Conservation (phyloP, 2,329 filamentous ascomycete genomes). For the Macrophomina phaseolina region DNA sequence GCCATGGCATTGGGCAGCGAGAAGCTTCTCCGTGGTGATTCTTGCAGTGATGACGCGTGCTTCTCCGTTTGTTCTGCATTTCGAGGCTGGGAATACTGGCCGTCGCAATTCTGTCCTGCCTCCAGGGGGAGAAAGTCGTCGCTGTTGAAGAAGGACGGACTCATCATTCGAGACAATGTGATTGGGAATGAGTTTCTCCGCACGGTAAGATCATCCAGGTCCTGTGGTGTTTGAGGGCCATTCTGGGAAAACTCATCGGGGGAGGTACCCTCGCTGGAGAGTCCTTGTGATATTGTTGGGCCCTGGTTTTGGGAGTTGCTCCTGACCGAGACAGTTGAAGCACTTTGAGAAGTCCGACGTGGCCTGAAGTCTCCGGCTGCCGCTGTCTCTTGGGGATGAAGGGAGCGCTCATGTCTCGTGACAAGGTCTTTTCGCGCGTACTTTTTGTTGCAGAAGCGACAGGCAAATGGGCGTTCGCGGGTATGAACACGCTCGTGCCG, state of each 20-base stretch:
- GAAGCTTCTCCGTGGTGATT: no score
- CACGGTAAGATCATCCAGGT: no score
- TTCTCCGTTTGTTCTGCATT: not conserved
- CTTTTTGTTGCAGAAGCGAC: constrained; percentile 39
- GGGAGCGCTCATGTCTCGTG: constrained; percentile 41
- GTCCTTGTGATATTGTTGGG: not conserved
- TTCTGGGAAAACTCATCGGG: not conserved
- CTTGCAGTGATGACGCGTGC: not conserved
- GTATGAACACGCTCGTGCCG: constrained; percentile 43
- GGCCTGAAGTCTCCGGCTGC: not conserved
- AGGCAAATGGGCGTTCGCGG: constrained; percentile 42
- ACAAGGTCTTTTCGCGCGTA: constrained; percentile 45
- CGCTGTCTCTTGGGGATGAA: constrained; percentile 34
- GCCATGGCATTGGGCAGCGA: no score
- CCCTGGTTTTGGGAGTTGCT: not conserved
- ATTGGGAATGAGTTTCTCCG: not conserved
- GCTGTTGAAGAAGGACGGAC: constrained; percentile 4
- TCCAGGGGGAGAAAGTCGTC: not conserved
- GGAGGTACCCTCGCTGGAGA: not conserved
- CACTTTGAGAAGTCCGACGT: not conserved
- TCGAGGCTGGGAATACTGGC: not conserved
- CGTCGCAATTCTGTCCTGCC: not conserved
- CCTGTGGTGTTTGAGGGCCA: not conserved
- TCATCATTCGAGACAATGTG: constrained; percentile 6
- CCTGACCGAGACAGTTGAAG: not conserved